Evolutionary conservation across 1,139 yeast genomes (phyloP).

Genomic region (Scheffersomyces lignicola): DNA sequence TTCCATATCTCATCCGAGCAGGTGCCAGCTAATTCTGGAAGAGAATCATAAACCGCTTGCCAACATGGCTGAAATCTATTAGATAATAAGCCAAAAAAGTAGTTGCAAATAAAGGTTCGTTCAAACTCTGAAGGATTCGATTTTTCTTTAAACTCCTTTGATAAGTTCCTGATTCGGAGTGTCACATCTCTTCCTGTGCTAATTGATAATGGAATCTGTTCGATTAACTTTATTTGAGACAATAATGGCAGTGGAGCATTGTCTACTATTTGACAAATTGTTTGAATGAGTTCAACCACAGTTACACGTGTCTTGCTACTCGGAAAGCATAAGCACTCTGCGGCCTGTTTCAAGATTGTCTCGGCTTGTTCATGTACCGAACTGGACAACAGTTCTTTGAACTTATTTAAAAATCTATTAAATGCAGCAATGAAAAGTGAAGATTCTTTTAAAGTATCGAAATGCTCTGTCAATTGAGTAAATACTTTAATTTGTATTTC

Average conservation of each 20-base stretch:
- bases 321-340: conserved; percentile 44
- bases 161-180: conserved; percentile 65
- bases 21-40: conserved; percentile 48
- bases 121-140: conserved; percentile 32
- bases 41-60: conserved; percentile 67
- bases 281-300: conserved; percentile 42
- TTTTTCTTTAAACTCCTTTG: conserved; percentile 44
- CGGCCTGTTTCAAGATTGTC: conserved; percentile 20
- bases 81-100: conserved; percentile 71
- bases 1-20: conserved; percentile 59
- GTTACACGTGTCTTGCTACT: conserved; percentile 47
- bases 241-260: conserved; percentile 31
- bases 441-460: conserved; percentile 5
- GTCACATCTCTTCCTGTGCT: conserved; percentile 76
- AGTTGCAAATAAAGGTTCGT: conserved; percentile 50
- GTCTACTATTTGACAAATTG: conserved; percentile 25
- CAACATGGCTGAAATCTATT: conserved; percentile 84
- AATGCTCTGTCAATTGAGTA: background rate
- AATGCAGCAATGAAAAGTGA: conserved; percentile 20
- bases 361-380: conserved; percentile 10
- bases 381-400: background rate
- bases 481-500: background rate
- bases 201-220: conserved; percentile 68
- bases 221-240: conserved; percentile 56
- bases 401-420: conserved; percentile 13